phyloP scores from a whole-genome alignment of 306 rosid species.

The Casuarina equisetifolia region DNA sequence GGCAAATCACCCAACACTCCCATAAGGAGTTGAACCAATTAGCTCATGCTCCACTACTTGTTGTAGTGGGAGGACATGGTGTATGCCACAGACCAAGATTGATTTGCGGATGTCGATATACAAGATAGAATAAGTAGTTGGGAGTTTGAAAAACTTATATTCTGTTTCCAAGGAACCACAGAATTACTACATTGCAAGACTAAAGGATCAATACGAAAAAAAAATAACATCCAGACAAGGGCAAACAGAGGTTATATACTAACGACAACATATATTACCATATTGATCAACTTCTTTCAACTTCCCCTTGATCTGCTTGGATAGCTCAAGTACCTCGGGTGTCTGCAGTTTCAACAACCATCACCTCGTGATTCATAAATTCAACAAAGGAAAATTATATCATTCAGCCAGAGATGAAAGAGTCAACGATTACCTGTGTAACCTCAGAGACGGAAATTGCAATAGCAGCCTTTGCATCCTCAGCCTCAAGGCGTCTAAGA shows the following conservation, averaged over 20 bases:
- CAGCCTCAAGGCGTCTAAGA: slow-evolving; percentile 93
- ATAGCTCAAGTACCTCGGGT: slow-evolving; percentile 71
- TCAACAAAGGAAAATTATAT: neutral
- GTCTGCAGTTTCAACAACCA: slow-evolving; percentile 56
- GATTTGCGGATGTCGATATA: neutral
- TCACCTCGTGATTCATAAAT: neutral
- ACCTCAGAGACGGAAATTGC: slow-evolving; percentile 97
- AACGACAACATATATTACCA: slow-evolving; percentile 46
- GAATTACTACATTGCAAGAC: neutral
- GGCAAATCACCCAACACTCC: neutral
- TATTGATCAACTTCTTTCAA: slow-evolving; percentile 87
- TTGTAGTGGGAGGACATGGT: neutral
- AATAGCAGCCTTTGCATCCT: slow-evolving; percentile 96
- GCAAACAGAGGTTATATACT: neutral
- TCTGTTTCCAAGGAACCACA: neutral
- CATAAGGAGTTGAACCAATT: neutral
- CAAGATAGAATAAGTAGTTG: neutral
- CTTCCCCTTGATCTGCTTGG: slow-evolving; percentile 81
- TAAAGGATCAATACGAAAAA: no score
- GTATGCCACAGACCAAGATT: neutral
- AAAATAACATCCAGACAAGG: neutral
- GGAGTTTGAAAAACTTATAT: neutral
- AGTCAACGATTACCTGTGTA: slow-evolving; percentile 60
- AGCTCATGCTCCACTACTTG: neutral
- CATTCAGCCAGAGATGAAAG: neutral